These are phyloP conservation scores for Myrmaecium sp. DNA, from an alignment of 2,329 filamentous ascomycete genomes.

Conservation along the genomic window DNA sequence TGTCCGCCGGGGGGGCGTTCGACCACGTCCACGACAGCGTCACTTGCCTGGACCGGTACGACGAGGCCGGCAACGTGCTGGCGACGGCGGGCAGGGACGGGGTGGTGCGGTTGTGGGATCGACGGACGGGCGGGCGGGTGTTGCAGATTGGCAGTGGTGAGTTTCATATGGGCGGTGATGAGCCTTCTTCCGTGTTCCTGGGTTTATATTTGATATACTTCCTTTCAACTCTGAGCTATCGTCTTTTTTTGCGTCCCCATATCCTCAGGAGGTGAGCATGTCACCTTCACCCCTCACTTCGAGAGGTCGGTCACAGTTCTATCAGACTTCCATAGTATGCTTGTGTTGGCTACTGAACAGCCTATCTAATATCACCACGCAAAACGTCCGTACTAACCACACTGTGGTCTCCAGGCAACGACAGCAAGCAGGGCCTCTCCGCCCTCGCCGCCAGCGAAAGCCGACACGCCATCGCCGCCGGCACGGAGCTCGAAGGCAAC, in stretches of 20 bases:
- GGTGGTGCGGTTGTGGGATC: constrained; percentile 47
- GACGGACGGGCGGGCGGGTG: constrained; percentile 39
- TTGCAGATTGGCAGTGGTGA: too few species aligned
- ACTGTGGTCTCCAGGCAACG: constrained; percentile 17
- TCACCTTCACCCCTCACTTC: too few species aligned
- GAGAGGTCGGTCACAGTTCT: too few species aligned
- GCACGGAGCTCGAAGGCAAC: constrained; percentile 48
- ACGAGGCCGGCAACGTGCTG: constrained; percentile 35
- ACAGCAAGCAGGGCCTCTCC: constrained; percentile 38
- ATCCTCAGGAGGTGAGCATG: too few species aligned
- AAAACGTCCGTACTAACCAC: constrained; percentile 13
- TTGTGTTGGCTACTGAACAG: constrained; percentile 1
- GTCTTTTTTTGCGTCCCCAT: too few species aligned
- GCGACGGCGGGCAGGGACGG: constrained; percentile 60
- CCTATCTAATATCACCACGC: too few species aligned
- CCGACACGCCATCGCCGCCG: constrained; percentile 47
- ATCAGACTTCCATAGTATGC: background rate
- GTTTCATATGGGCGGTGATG: constrained; percentile 4
- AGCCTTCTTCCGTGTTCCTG: too few species aligned
- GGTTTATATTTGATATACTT: too few species aligned
- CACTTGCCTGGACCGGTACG: constrained; percentile 42
- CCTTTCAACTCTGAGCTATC: too few species aligned
- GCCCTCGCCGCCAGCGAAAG: constrained; percentile 44
- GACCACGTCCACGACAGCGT: constrained; percentile 43
- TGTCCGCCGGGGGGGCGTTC: constrained; percentile 29